These are phyloP conservation scores for Phytomonas francai DNA, from an alignment of 208 protist genomes.

Conservation along the genomic window DNA sequence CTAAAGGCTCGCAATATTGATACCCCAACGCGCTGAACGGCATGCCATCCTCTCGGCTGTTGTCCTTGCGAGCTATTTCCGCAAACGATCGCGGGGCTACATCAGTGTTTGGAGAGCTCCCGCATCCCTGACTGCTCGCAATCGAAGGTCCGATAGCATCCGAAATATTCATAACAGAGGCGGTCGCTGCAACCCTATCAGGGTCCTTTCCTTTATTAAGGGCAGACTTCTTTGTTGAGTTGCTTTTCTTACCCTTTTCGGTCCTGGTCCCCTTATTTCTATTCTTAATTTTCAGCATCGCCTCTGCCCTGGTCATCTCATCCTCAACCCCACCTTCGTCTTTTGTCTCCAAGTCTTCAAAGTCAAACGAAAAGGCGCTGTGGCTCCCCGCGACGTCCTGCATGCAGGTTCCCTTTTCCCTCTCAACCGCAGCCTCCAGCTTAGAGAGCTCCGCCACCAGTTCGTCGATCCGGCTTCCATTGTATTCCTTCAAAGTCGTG, in stretches of 20 bases:
- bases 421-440: conserved; percentile 19
- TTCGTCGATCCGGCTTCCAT: conserved; percentile 40
- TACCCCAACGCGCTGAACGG: conserved; percentile 8
- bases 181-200: neutral
- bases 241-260: conserved; percentile 20
- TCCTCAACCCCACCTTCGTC: conserved; percentile 21
- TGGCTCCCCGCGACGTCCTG: neutral
- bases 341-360: conserved; percentile 26
- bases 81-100: neutral
- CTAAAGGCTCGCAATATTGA: conserved; percentile 30
- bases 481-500: conserved; percentile 25
- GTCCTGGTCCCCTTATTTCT: conserved; percentile 10
- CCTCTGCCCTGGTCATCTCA: conserved; percentile 21
- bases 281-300: neutral
- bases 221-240: conserved; percentile 8
- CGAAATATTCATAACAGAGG: neutral
- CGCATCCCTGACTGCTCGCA: neutral
- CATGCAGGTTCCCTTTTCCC: conserved; percentile 10
- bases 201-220: neutral
- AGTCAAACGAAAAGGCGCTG: conserved; percentile 37
- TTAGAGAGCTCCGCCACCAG: conserved; percentile 21
- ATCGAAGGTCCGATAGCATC: neutral
- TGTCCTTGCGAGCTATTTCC: conserved; percentile 17
- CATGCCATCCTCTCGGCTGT: conserved; percentile 11
- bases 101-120: neutral